Evolutionary conservation across 306 rosid species (phyloP), one percentile per base, ranked within the genome.

Genomic region (Malus fusca): DNA sequence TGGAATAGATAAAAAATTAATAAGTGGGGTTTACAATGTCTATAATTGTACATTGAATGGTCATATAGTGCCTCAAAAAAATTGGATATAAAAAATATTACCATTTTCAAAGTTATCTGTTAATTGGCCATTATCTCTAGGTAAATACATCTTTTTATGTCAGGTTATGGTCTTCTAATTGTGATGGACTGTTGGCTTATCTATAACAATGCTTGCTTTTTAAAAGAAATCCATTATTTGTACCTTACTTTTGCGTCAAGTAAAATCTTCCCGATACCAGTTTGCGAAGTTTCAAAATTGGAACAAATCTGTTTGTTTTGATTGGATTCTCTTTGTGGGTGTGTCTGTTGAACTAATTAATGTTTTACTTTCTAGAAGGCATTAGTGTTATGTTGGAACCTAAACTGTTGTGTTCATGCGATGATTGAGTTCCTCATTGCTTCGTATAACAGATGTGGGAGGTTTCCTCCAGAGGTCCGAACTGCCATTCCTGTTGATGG

Each of bases 401-500:
- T 66, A 59, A 73, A 73, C 61, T 51, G 2, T 43, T 48, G 25
- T 59, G 66, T 66, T 74, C 59, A 66, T 69, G 43, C 21, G 64
- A 44, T 76, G 52, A 56, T 77, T 68, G 69, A 75, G 23, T 78
- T 75, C 46, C 66, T 81, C 21, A 23, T 71, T 79, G 55, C 71
- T 81, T 82, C 78, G 61, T 77, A 69, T 74, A 75, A 70, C 90
- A 95, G 98, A 83, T 95, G 98, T 79, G 98, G 97, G 78, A 90
- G 98, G 87, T 95, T 80, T 88, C 98, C 98, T 80, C 98, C 98
- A 19, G 97, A 90, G 78, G 89, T 95, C 72, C 89, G 97, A 82
- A 92, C 98, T 21, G 98, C 97, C 62, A 90, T 95, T 89, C 98
- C 98, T 11, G 98, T 95, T 74, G 98, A 95, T n/a, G 98, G 97